Evolutionary conservation across 2,329 filamentous ascomycete genomes (phyloP).

Genomic region (Paramyrothecium sp.): DNA sequence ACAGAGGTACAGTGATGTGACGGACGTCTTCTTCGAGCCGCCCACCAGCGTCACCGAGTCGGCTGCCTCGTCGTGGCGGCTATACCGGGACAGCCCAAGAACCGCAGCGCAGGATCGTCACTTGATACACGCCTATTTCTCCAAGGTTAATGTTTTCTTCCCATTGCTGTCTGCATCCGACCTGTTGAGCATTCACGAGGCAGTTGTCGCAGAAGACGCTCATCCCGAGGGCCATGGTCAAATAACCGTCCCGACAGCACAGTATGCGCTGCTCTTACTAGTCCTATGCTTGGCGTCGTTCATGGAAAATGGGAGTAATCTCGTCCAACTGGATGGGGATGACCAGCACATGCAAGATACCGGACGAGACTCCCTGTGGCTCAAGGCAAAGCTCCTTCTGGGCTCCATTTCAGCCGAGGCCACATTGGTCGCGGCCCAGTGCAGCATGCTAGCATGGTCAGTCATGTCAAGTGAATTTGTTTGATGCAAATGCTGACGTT

Average conservation of each 20-base stretch:
- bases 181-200: not conserved
- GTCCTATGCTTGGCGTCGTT: not conserved
- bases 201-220: not conserved
- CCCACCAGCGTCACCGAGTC: not conserved
- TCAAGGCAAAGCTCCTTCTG: not conserved
- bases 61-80: not conserved
- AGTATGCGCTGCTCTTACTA: not conserved
- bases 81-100: not conserved
- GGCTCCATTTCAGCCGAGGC: constrained; percentile 16
- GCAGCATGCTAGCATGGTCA: constrained; percentile 25
- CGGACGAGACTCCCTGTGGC: not conserved
- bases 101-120: not conserved
- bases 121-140: constrained; percentile 9
- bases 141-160: constrained; percentile 18
- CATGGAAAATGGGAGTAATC: not conserved
- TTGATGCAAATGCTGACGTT: not conserved
- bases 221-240: not conserved
- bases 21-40: not conserved
- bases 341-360: not conserved
- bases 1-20: not conserved
- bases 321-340: not conserved
- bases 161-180: constrained; percentile 9
- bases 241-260: not conserved
- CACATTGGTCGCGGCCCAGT: constrained; percentile 20
- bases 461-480: not conserved